Evolutionary conservation across 2,329 filamentous ascomycete genomes (phyloP), one percentile per base, ranked within the genome.

Genomic region (Penicillium sp.): DNA sequence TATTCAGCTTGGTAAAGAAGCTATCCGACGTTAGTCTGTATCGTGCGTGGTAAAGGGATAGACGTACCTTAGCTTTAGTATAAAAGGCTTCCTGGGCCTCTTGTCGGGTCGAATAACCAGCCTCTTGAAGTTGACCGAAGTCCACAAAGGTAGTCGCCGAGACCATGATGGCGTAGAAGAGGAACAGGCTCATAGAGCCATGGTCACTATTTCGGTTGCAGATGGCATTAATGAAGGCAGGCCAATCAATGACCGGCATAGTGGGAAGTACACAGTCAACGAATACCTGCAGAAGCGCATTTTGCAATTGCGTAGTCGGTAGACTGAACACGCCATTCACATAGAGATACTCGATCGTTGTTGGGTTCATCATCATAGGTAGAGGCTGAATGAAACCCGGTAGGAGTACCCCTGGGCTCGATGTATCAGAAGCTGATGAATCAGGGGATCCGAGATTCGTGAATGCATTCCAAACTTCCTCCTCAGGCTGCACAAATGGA

Each of bases 91-190:
- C 91, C 62, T 91, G 83, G 9, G 91, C 91, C 62, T 86, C 86
- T 74, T 91, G 90, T 46, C 91, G 82, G 22, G 82, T 88, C 4
- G 82, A 73, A 69, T 89, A 95, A 2, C 91, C 91, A 35, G 88
- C 90, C 52, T 86, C 83, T 26, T 83, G 84, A 51, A 96, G 79
- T 66, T 85, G 80, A 53, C 85, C 82, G 76, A 90, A 86, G 65
- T 92, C 90, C 50, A 95, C 87, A 70, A 91, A 95, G 1, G 91
- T 90, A 1, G 88, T 88, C 1, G 88, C 90, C 1, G 90, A 86
- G 69, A 96, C 96, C 89, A 96, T 93, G 67, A 96, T 87, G 26
- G 91, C 89, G 69, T 96, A 91, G 73, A 93, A 96, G 1, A 96
- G 77, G 54, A 96, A 84, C 67, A 96, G 77, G 75, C 91, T 96